phyloP scores from a whole-genome alignment of 331 rosid species.

The Rosa hybrid region DNA sequence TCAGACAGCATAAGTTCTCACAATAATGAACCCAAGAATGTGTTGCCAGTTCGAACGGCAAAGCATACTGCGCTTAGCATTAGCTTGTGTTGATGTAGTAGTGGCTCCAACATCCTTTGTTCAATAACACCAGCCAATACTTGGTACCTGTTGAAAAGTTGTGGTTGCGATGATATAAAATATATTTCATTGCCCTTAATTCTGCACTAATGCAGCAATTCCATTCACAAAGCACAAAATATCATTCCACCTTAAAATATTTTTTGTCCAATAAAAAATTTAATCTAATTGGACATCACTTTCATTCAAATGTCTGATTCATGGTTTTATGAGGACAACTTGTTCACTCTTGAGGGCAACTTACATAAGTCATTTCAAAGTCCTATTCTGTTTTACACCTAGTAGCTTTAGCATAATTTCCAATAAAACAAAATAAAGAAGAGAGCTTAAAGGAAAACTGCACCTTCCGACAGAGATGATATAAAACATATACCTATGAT shows the following conservation, averaged over 20 bases:
- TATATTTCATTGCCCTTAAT: background rate
- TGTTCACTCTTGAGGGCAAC: background rate
- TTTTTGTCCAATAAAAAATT: background rate
- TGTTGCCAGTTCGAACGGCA: conserved; percentile 87
- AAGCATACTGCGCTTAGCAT: conserved; percentile 75
- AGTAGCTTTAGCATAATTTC: background rate
- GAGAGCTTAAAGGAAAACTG: background rate
- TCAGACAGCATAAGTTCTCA: conserved; percentile 35
- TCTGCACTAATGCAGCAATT: conserved; percentile 3
- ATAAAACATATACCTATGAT: background rate
- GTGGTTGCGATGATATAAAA: background rate
- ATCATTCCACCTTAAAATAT: background rate
- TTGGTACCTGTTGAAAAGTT: conserved; percentile 65
- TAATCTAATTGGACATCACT: background rate
- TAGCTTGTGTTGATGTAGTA: conserved; percentile 82
- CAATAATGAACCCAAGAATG: conserved; percentile 93
- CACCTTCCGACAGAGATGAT: background rate
- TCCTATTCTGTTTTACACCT: background rate
- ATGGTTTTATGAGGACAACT: background rate
- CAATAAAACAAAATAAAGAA: background rate
- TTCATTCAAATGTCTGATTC: background rate
- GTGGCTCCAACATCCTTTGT: conserved; percentile 84
- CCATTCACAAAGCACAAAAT: background rate
- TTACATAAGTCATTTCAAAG: background rate
- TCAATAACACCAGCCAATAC: conserved; percentile 85